Conservation (phyloP, 2,329 filamentous ascomycete species). For the Cordyceps tenuipes region DNA sequence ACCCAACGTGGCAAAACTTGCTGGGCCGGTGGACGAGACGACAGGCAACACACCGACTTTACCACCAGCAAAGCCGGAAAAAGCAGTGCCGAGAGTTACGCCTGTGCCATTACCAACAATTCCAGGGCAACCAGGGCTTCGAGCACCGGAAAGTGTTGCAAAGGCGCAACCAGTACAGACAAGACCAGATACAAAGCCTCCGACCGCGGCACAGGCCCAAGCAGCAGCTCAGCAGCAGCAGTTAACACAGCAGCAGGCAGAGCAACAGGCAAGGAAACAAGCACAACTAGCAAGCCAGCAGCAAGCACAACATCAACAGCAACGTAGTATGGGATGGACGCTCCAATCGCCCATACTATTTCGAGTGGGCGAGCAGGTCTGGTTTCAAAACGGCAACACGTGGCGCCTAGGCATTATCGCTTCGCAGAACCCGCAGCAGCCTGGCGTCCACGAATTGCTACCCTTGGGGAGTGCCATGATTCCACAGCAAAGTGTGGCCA, state of each 20-base stretch:
- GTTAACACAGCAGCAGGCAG: conserved; percentile 12
- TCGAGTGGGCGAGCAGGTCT: conserved; percentile 41
- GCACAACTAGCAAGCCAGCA: conserved; percentile 9
- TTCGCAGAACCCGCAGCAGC: conserved; percentile 22
- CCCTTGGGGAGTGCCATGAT: conserved; percentile 32
- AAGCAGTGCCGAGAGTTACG: conserved; percentile 24
- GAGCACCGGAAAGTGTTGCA: conserved; percentile 17
- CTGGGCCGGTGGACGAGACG: conserved; percentile 20
- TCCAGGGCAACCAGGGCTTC: conserved; percentile 19
- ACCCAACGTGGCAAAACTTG: conserved; percentile 19
- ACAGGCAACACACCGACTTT: conserved; percentile 16
- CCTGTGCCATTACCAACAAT: conserved; percentile 30
- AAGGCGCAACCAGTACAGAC: conserved; percentile 20
- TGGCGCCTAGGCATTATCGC: conserved; percentile 42
- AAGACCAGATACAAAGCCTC: conserved; percentile 11
- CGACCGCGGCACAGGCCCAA: not conserved
- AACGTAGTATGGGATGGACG: conserved; percentile 20
- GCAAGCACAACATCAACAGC: conserved; percentile 5
- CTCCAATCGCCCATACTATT: conserved; percentile 32
- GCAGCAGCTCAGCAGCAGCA: conserved; percentile 9
- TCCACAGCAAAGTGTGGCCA: conserved; percentile 30
- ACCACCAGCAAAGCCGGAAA: conserved; percentile 12
- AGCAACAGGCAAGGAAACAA: conserved; percentile 16
- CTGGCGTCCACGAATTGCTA: conserved; percentile 28
- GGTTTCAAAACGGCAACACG: conserved; percentile 38